These are phyloP conservation scores for Yamadazyma diddensiae DNA, from an alignment of 1,139 yeast species.

Conservation along the genomic window DNA sequence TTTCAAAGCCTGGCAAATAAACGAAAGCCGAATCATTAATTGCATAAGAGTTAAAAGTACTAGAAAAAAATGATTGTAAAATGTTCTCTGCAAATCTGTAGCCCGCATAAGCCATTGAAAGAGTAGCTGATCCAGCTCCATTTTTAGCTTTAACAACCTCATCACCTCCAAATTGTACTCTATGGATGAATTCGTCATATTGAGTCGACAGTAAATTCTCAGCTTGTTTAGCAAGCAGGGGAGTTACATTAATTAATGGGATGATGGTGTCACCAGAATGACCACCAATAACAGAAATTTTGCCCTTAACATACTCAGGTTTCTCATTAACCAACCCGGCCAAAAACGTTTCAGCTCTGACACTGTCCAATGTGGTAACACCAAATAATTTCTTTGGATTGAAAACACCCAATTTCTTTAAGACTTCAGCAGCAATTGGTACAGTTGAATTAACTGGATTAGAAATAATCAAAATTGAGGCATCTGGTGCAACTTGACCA, in stretches of 20 bases:
- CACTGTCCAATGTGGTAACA: slow-evolving; percentile 68
- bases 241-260: slow-evolving; percentile 43
- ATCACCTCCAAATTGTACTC: slow-evolving; percentile 78
- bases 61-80: slow-evolving; percentile 40
- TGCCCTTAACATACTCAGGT: slow-evolving; percentile 42
- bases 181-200: slow-evolving; percentile 46
- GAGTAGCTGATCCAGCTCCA: slow-evolving; percentile 76
- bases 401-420: slow-evolving; percentile 59
- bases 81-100: slow-evolving; percentile 60
- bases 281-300: slow-evolving; percentile 67
- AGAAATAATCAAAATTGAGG: slow-evolving; percentile 64
- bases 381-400: slow-evolving; percentile 67
- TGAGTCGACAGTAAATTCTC: slow-evolving; percentile 25
- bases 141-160: slow-evolving; percentile 76
- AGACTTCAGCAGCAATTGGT: slow-evolving; percentile 71
- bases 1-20: slow-evolving; percentile 54
- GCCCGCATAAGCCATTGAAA: slow-evolving; percentile 78
- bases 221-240: slow-evolving; percentile 27
- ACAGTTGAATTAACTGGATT: slow-evolving; percentile 78
- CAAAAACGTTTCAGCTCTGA: slow-evolving; percentile 67
- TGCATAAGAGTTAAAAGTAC: slow-evolving; percentile 16
- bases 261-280: slow-evolving; percentile 78
- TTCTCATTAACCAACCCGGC: slow-evolving; percentile 37
- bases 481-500: slow-evolving; percentile 59
- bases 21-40: slow-evolving; percentile 60